These are phyloP conservation scores for Hymenoscyphus albidus DNA, from an alignment of 2,329 filamentous ascomycete species.

Conservation along the genomic window DNA sequence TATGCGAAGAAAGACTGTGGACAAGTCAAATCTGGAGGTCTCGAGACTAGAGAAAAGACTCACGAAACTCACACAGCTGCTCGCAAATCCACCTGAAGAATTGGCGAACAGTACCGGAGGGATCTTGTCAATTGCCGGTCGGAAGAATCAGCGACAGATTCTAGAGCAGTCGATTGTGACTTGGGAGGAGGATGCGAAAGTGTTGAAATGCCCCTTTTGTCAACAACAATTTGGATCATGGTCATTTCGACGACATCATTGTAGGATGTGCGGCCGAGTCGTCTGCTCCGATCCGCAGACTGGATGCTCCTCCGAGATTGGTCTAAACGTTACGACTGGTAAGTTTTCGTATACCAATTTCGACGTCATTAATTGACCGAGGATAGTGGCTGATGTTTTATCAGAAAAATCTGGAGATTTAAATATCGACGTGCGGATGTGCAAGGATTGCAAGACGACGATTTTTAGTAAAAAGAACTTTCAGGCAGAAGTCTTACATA, in stretches of 20 bases:
- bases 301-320: slow-evolving; percentile 78
- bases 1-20: slow-evolving; percentile 72
- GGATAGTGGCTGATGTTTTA: slow-evolving; percentile 36
- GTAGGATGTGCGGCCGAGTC: slow-evolving; percentile 86
- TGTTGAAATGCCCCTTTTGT: slow-evolving; percentile 84
- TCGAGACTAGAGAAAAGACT: slow-evolving; percentile 87
- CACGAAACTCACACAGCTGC: slow-evolving; percentile 80
- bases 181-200: slow-evolving; percentile 87
- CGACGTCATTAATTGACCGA: slow-evolving; percentile 28
- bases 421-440: slow-evolving; percentile 82
- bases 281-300: slow-evolving; percentile 87
- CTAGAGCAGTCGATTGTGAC: slow-evolving; percentile 90
- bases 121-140: slow-evolving; percentile 57
- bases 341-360: slow-evolving; percentile 35
- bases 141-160: slow-evolving; percentile 71
- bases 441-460: slow-evolving; percentile 76
- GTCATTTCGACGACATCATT: slow-evolving; percentile 91
- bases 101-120: slow-evolving; percentile 46
- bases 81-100: slow-evolving; percentile 72
- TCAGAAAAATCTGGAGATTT: slow-evolving; percentile 53
- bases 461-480: slow-evolving; percentile 68
- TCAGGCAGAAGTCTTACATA: slow-evolving; percentile 51
- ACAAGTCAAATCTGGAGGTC: slow-evolving; percentile 82
- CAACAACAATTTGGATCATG: slow-evolving; percentile 94
- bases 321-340: slow-evolving; percentile 69